Percentiles rank a stretch among this genome's conserved stretches.
Conservation (phyloP, 495 filamentous ascomycete species). For the Aspergillus panamensis region DNA sequence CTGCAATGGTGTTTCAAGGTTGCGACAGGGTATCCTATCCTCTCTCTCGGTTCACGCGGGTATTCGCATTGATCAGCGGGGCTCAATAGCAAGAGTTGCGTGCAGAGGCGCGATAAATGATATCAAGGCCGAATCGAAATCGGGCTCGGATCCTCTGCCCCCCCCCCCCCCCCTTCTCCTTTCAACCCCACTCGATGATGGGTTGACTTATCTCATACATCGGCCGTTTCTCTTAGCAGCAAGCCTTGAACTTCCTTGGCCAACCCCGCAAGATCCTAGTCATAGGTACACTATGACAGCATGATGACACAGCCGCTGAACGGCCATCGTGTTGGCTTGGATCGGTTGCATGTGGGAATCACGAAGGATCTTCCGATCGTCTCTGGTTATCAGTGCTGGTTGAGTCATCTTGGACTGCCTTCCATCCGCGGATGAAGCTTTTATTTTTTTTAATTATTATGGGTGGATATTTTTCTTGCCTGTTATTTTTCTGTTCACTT, state of each 20-base stretch:
- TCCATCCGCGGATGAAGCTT: slow-evolving; percentile 5
- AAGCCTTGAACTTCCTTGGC: background rate
- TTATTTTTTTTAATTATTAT: slow-evolving; percentile 15
- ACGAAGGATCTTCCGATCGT: slow-evolving; percentile 9
- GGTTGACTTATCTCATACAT: slow-evolving; percentile 14
- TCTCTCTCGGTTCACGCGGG: slow-evolving; percentile 14
- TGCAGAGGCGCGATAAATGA: slow-evolving; percentile 14
- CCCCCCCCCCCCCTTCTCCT: no score
- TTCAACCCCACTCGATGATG: background rate
- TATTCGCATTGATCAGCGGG: slow-evolving; percentile 11
- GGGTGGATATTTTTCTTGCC: slow-evolving; percentile 1
- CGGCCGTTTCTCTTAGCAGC: slow-evolving; percentile 3
- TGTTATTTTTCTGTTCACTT: slow-evolving; percentile 17
- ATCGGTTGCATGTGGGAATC: slow-evolving; percentile 18
- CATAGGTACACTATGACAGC: slow-evolving; percentile 13
- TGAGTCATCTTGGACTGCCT: slow-evolving; percentile 5
- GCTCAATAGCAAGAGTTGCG: slow-evolving; percentile 4
- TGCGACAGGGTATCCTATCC: slow-evolving; percentile 14
- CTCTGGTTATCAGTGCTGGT: slow-evolving; percentile 19
- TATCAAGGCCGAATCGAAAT: slow-evolving; percentile 9
- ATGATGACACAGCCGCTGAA: slow-evolving; percentile 15
- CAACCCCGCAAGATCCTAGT: slow-evolving; percentile 19
- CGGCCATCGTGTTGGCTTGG: background rate
- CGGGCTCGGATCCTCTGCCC: slow-evolving; percentile 6
- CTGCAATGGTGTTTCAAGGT: slow-evolving; percentile 19